Evolutionary conservation across 345 rosid genomes (phyloP), one percentile per base, ranked within the genome.

Genomic region (Xanthoceras sorbifolium): DNA sequence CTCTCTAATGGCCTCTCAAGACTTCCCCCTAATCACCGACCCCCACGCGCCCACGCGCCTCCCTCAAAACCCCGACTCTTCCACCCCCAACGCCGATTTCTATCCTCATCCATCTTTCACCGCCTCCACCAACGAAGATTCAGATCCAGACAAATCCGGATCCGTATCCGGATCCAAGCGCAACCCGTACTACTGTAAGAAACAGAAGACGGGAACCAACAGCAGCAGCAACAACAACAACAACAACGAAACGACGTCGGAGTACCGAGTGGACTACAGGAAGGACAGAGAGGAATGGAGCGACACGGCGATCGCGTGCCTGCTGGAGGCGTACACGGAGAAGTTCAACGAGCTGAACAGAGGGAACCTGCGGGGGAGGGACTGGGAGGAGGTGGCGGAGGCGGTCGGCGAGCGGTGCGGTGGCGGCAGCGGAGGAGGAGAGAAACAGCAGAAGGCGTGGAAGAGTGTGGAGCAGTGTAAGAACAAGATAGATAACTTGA

Each of bases 381-480:
- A 84, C 32, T 87, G 90, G 90, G 90, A 83, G 79, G 88, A 84
- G 71, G 88, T 87, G 28, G 87, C 88, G 50, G 88, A 79, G 74
- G 67, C 74, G 23, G 88, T 87, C 66, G 79, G 65, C 28, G 88
- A 81, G 77, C 69, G 76, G 48, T 72, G 79, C 55, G 80, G 77
- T 6, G 80, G 85, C 12, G 77, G 78, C 22, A 69, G 77, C 7
- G 26, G 61, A 5, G 10, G 11, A 3, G 61, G 46, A 9, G 68
- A 34, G 55, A 60, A 78, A 74, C 74, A 81, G 76, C 59, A 68
- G 65, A 80, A 71, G 72, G 28, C 46, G 26, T 64, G 68, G 83
- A 86, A 86, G 81, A 86, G 83, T 36, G 89, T 86, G 74, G 89
- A 86, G 76, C 89, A 86, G 86, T 87, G 90, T 65, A 87, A 87